Evolutionary conservation across 2,329 filamentous ascomycete species (phyloP).

Genomic region (Fusarium drepaniforme): DNA sequence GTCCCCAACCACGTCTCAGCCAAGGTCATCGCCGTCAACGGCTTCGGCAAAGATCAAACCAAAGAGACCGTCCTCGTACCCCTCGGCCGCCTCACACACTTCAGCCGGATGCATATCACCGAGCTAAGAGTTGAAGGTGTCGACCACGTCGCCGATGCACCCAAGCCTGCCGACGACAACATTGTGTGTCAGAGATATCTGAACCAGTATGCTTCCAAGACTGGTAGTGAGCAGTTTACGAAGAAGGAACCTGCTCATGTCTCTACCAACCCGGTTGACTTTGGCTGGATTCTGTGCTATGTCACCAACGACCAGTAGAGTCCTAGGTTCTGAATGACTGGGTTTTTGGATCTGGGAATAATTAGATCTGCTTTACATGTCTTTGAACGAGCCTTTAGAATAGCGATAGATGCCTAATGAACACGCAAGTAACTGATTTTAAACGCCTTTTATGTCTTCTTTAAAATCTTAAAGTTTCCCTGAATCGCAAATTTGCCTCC

Average conservation of each 20-base stretch:
- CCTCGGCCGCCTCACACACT: neutral
- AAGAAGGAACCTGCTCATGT: neutral
- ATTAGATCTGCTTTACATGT: neutral
- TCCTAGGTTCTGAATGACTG: neutral
- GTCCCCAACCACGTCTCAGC: constrained; percentile 3
- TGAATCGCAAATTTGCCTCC: neutral
- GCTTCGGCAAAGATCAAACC: neutral
- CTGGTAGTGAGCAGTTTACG: neutral
- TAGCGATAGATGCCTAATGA: neutral
- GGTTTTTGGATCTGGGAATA: neutral
- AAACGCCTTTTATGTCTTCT: neutral
- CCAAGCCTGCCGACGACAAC: neutral
- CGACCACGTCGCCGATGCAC: neutral
- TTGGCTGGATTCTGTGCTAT: constrained; percentile 5
- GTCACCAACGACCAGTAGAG: neutral
- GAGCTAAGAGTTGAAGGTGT: neutral
- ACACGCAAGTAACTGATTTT: neutral
- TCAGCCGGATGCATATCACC: neutral
- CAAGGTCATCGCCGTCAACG: neutral
- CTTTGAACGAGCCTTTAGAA: neutral
- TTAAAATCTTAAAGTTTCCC: neutral
- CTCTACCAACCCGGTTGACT: neutral
- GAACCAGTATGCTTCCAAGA: neutral
- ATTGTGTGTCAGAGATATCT: neutral
- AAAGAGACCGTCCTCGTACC: neutral